Conservation (phyloP, 2,329 filamentous ascomycete genomes). For the Dothideomycetidae sp. region DNA sequence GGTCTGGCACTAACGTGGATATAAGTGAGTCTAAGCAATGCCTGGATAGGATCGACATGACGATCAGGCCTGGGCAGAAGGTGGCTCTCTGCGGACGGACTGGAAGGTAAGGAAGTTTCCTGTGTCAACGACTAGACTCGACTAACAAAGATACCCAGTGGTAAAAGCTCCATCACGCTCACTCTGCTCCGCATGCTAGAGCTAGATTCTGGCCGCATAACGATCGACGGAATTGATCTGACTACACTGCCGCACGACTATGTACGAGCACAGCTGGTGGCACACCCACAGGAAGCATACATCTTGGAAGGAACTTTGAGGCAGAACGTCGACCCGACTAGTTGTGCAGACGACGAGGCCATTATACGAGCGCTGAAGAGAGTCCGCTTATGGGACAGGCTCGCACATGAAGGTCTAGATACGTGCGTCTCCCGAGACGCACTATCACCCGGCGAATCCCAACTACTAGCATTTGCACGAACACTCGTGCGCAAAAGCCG, state of each 20-base stretch:
- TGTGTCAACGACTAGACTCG: background rate
- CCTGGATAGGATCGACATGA: conserved; percentile 32
- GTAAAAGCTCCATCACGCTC: conserved; percentile 37
- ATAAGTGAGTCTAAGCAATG: background rate
- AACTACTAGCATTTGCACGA: conserved; percentile 36
- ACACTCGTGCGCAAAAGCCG: conserved; percentile 27
- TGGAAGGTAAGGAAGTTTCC: conserved; percentile 18
- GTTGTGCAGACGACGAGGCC: conserved; percentile 23
- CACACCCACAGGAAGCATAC: conserved; percentile 39
- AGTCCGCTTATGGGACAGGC: conserved; percentile 26
- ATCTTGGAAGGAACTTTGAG: conserved; percentile 35
- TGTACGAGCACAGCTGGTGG: conserved; percentile 31
- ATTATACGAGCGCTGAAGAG: conserved; percentile 31
- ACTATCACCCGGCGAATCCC: conserved; percentile 34
- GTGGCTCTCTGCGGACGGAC: conserved; percentile 39
- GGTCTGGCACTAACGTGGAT: background rate
- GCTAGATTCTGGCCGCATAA: conserved; percentile 28
- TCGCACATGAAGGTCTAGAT: conserved; percentile 25
- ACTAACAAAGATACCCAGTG: conserved; percentile 21
- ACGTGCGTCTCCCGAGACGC: conserved; percentile 21
- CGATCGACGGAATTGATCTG: conserved; percentile 35
- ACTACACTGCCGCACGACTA: conserved; percentile 28
- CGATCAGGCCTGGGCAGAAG: conserved; percentile 34
- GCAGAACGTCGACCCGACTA: conserved; percentile 34
- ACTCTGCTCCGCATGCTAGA: conserved; percentile 37